Evolutionary conservation across 1,139 yeast genomes (phyloP).

Genomic region (Candida sp.): DNA sequence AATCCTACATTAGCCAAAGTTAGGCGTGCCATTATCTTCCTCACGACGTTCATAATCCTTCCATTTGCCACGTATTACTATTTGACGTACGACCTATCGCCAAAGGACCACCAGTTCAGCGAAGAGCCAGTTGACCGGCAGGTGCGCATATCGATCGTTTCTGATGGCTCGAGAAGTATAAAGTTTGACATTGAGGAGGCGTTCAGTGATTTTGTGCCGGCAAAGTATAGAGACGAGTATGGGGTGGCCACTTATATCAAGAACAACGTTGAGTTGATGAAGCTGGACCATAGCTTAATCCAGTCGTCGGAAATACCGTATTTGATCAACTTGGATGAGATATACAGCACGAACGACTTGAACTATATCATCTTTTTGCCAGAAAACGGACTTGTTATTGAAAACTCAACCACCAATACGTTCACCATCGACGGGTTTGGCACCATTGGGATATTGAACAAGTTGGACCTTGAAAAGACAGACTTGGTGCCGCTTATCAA

Average conservation of each 20-base stretch:
- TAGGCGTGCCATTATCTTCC: background rate
- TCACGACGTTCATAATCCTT: background rate
- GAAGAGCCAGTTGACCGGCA: conserved; percentile 3
- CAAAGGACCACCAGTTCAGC: background rate
- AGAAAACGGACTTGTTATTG: conserved; percentile 46
- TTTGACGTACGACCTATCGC: background rate
- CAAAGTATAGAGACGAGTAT: background rate
- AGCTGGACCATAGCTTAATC: conserved; percentile 1
- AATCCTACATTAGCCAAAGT: background rate
- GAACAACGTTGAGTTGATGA: conserved; percentile 4
- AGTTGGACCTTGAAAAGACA: conserved; percentile 29
- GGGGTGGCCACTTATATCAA: conserved; percentile 1
- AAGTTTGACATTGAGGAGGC: background rate
- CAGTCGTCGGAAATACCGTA: conserved; percentile 3
- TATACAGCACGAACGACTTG: conserved; percentile 4
- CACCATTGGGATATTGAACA: conserved; percentile 58
- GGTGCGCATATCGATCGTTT: conserved; percentile 3
- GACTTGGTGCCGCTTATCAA: conserved; percentile 67
- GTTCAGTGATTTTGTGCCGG: conserved; percentile 1
- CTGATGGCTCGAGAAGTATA: conserved; percentile 1
- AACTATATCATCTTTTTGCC: conserved; percentile 42
- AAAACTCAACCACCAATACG: conserved; percentile 59
- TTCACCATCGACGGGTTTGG: conserved; percentile 96
- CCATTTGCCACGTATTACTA: conserved; percentile 3
- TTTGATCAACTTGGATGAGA: conserved; percentile 4